Base-by-base conservation (phyloP, 371 early-diverging fungal genomes). In the Lichtheimia ornata region DNA sequence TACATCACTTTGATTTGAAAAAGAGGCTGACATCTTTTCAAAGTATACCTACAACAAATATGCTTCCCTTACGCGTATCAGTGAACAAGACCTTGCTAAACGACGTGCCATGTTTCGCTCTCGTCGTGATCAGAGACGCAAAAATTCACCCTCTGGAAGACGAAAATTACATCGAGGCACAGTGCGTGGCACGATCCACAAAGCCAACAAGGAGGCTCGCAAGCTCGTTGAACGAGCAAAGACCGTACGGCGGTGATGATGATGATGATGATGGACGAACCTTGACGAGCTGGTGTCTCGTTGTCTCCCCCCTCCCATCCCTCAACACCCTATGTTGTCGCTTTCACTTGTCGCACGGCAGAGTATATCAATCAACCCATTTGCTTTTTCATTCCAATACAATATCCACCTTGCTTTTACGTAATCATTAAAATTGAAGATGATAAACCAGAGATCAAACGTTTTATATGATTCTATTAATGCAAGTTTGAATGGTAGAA, bases 191-290 rank as follows among this genome's bases (percentile, higher is more conserved):
- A 74, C 73, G 0, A 70, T 80, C 18, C 69, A 76, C 9, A 72
- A 73, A 30, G 66, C 72, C 53, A 76, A 74, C 17, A 75, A 71
- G 64, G 81, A 77, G 62, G 79, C 79, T 15, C 63, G 73, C 3
- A 74, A 73, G 17, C 68, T 72, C 28, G 72, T 80, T 1, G 81
- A 77, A 56, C 61, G 77, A 61, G 75, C 81, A 53, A 80, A 80
- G 56, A 70, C 77, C 17, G 74, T 77, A 22, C 65, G 67, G 41
- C 55, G 62, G 55, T 70, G 43, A 56, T 43, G 22, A 22, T 22
- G 22, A 35, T 28, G 4, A 28, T 43, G 22, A 22, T 22, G 22
- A 35, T 28, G 4, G 4, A 28, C 28, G 28, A 28, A 2, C 4
- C 28, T 28, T 35, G 35, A 35, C 35, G 35, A 35, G 35, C 35